Percentiles rank a stretch among this genome's conserved stretches.
phyloP scores from a whole-genome alignment of 2,329 filamentous ascomycete species.

The Anthostomella pinea region DNA sequence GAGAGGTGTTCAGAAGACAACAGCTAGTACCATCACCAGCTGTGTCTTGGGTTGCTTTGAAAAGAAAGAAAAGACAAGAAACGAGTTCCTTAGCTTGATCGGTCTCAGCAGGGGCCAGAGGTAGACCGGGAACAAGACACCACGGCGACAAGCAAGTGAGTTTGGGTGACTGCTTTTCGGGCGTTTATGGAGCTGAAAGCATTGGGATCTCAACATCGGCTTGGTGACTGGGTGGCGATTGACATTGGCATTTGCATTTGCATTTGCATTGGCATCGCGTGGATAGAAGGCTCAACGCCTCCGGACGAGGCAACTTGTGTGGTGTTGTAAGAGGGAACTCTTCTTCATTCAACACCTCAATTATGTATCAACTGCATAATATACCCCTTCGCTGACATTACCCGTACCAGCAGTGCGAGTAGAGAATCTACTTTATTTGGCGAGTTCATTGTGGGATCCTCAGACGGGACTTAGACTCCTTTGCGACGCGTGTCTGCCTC shows the following conservation, averaged over 20 bases:
- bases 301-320: slow-evolving; percentile 10
- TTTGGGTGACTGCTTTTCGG: slow-evolving; percentile 11
- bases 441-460: too few species aligned
- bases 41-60: slow-evolving; percentile 98
- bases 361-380: slow-evolving; percentile 16
- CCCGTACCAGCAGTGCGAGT: neutral
- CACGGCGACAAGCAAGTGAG: neutral
- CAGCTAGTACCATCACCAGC: slow-evolving; percentile 84
- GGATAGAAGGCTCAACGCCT: slow-evolving; percentile 23
- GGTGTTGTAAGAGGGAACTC: slow-evolving; percentile 7
- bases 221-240: slow-evolving; percentile 15
- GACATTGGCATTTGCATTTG: slow-evolving; percentile 10
- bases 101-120: slow-evolving; percentile 50
- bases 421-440: too few species aligned
- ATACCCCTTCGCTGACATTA: neutral
- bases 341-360: slow-evolving; percentile 15
- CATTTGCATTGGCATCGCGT: slow-evolving; percentile 16
- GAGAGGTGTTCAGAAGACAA: slow-evolving; percentile 94
- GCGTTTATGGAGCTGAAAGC: slow-evolving; percentile 20
- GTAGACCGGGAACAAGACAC: slow-evolving; percentile 8
- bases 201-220: slow-evolving; percentile 30
- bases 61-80: slow-evolving; percentile 85
- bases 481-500: too few species aligned
- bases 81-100: slow-evolving; percentile 87
- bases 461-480: too few species aligned